phyloP scores from a whole-genome alignment of 352 stramenopile genomes.

The Peronospora destructor region DNA sequence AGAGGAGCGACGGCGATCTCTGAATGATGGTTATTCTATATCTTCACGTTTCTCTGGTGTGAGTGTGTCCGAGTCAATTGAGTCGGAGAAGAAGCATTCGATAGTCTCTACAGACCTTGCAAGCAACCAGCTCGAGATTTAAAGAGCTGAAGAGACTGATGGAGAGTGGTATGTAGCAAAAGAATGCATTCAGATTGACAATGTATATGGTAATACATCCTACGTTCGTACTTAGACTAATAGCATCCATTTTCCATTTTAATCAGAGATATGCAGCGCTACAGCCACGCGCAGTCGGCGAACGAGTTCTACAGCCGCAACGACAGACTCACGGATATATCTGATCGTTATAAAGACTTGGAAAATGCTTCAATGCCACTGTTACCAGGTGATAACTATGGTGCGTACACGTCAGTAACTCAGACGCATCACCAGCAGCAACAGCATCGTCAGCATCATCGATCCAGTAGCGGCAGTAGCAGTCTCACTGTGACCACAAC shows the following conservation, averaged over 20 bases:
- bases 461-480: slow-evolving; percentile 19
- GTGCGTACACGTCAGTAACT: slow-evolving; percentile 16
- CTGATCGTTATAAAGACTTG: slow-evolving; percentile 20
- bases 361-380: slow-evolving; percentile 4
- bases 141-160: background rate
- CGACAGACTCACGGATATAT: slow-evolving; percentile 9
- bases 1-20: slow-evolving; percentile 34
- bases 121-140: slow-evolving; percentile 47
- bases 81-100: slow-evolving; percentile 22
- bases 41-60: slow-evolving; percentile 21
- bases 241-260: background rate
- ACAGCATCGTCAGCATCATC: slow-evolving; percentile 28
- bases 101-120: slow-evolving; percentile 5
- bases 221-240: background rate
- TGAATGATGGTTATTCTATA: slow-evolving; percentile 22
- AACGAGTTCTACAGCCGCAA: slow-evolving; percentile 17
- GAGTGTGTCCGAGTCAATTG: slow-evolving; percentile 21
- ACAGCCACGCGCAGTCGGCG: slow-evolving; percentile 15
- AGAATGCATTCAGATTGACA: slow-evolving; percentile 9
- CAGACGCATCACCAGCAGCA: slow-evolving; percentile 22
- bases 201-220: background rate
- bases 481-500: slow-evolving; percentile 14
- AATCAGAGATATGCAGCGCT: slow-evolving; percentile 19
- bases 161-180: slow-evolving; percentile 8
- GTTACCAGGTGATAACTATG: slow-evolving; percentile 12